Base-by-base conservation (phyloP, 495 filamentous ascomycete species). In the Arthonia radiata region DNA sequence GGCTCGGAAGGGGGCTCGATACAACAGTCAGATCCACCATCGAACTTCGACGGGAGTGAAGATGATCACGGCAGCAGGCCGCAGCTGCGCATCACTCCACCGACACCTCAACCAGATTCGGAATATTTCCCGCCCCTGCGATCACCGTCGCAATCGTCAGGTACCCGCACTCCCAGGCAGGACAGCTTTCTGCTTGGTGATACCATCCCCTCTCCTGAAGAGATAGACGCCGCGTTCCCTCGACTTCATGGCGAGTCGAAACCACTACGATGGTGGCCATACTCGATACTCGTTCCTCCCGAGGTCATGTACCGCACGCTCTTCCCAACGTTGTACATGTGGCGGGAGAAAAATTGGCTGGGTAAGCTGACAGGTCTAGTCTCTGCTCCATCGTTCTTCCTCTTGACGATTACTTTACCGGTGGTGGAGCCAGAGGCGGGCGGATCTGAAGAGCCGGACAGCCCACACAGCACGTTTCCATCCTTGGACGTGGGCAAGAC, bases 351-450 rank as follows among this genome's bases (percentile, higher is more conserved):
- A 43, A 59, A 44, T 6, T 47, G 71, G 12, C 74, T 67, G 64
- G 81, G 76, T 33, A 81, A 75, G 33, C 36, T 73, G 10, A 42
- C 93, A 10, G 77, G 78, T 14, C 32, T 90, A 8, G 52, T 86
- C 29, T 77, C 81, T 4, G 71, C 77, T 2, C 80, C 86, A 3
- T 90, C 72, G 38, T 74, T 94, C 16, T 81, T 99, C 28, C 53
- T 92, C 4, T 58, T 99, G 7, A 81, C 81, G 0, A 68, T 86
- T 18, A 94, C 89, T 0, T 43, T 99, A n/a, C 89, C 89, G 3
- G 80, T 94, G 0, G 67, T 92, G 5, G 80, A 94, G 21, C 46
- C 57, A 5, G 53, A 61, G 7, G 56, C 57, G 17, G 50, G 61
- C 3, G 47, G n/a, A 47, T 48, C 11, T n/a, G 48, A 46, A 7